These are phyloP conservation scores for Coniosporium apollinis DNA, from an alignment of 495 filamentous ascomycete genomes.

Conservation along the genomic window DNA sequence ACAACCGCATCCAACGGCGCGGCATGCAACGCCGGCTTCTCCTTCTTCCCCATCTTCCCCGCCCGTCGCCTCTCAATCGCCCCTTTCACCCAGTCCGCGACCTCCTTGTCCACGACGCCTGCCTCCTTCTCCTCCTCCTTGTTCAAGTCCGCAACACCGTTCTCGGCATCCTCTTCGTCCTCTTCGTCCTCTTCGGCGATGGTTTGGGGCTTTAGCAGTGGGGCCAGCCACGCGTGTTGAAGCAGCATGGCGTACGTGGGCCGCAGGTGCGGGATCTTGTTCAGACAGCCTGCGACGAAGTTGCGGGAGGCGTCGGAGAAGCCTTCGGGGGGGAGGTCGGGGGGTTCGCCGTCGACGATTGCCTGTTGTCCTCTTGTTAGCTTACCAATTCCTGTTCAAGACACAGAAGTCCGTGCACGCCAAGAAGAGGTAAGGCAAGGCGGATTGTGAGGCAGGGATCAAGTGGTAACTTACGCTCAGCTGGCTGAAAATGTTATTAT, in stretches of 20 bases:
- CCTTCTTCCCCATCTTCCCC: conserved; percentile 21
- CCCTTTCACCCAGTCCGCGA: conserved; percentile 67
- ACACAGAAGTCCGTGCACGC: not conserved
- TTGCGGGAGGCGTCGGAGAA: conserved; percentile 69
- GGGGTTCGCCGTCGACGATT: conserved; percentile 91
- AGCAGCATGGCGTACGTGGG: conserved; percentile 82
- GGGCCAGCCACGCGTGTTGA: conserved; percentile 71
- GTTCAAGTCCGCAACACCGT: not conserved
- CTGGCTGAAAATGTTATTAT: conserved; percentile 97
- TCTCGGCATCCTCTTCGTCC: conserved; percentile 25
- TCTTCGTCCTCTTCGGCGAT: conserved; percentile 63
- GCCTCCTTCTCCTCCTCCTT: conserved; percentile 2
- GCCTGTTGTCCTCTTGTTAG: conserved; percentile 41
- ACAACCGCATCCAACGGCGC: conserved; percentile 26
- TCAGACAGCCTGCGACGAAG: conserved; percentile 78
- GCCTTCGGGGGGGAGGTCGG: conserved; percentile 57
- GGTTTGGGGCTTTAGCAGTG: conserved; percentile 64
- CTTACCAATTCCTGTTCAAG: conserved; percentile 1
- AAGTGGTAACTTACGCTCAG: conserved; percentile 83
- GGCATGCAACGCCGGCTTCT: conserved; percentile 27
- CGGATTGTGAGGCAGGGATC: too few relatives aligned
- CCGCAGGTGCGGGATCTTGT: conserved; percentile 80
- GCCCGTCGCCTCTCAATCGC: conserved; percentile 28
- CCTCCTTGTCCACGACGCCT: conserved; percentile 43
- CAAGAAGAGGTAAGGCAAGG: not conserved